A percentile compares a stretch with the other conserved stretches of the same genome.
These are phyloP conservation scores for Zoysia matrella DNA, from an alignment of 202 grass and related monocot genomes.

Conservation along the genomic window DNA sequence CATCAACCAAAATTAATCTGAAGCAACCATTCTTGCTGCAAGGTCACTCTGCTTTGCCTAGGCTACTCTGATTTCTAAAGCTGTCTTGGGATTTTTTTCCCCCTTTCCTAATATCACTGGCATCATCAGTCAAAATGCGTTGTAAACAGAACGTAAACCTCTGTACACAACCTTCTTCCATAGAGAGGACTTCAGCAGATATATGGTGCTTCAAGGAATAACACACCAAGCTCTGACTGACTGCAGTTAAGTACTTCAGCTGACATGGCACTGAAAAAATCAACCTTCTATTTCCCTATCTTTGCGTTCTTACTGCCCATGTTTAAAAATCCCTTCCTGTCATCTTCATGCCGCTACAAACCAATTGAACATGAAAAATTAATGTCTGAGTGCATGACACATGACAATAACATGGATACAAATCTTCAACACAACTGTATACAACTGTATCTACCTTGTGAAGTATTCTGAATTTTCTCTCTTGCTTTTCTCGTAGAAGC, in stretches of 20 bases:
- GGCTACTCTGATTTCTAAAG: conserved; percentile 34
- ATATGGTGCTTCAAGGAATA: conserved; percentile 28
- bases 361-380: conserved; percentile 33
- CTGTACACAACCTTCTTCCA: conserved; percentile 1
- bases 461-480: conserved; percentile 44
- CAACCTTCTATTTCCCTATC: conserved; percentile 33
- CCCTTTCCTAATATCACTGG: conserved; percentile 2
- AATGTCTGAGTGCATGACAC: background rate
- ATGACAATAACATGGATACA: background rate
- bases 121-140: background rate
- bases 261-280: conserved; percentile 26
- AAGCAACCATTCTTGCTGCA: conserved; percentile 1
- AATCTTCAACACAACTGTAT: background rate
- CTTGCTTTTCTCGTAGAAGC: conserved; percentile 56
- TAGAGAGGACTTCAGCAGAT: conserved; percentile 6
- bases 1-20: conserved; percentile 19
- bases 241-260: conserved; percentile 28
- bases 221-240: conserved; percentile 26
- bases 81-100: background rate
- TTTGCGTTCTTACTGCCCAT: conserved; percentile 9
- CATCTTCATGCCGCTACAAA: conserved; percentile 51
- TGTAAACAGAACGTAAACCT: conserved; percentile 20
- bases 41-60: conserved; percentile 2
- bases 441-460: conserved; percentile 45
- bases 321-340: conserved; percentile 36